Conservation (phyloP, 768 basidiomycete species). For the Leccinum rimulosum region DNA sequence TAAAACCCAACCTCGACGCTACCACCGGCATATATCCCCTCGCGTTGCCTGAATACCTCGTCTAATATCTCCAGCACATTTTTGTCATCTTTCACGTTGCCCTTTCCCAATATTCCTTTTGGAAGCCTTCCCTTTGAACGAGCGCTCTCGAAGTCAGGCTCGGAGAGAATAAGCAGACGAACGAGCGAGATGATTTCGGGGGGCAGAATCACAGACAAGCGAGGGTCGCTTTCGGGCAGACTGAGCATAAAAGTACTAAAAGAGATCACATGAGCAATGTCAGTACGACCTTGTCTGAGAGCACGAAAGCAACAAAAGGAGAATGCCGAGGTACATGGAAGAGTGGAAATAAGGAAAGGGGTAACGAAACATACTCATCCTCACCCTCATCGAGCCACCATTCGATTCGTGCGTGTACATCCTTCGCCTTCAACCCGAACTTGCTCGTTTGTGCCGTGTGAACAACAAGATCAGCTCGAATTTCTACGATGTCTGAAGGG, state of each 20-base stretch:
- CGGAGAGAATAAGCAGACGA: slow-evolving; percentile 56
- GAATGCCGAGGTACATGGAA: background rate
- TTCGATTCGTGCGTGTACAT: slow-evolving; percentile 55
- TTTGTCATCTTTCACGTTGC: slow-evolving; percentile 4
- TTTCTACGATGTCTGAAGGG: slow-evolving; percentile 76
- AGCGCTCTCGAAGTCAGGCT: slow-evolving; percentile 58
- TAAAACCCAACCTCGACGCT: slow-evolving; percentile 40
- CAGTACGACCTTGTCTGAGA: background rate
- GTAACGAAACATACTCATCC: slow-evolving; percentile 66
- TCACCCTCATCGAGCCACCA: slow-evolving; percentile 92
- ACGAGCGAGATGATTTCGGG: slow-evolving; percentile 66
- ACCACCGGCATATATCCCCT: slow-evolving; percentile 38
- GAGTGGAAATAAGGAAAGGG: background rate
- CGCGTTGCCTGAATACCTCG: slow-evolving; percentile 48
- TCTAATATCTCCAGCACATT: slow-evolving; percentile 45
- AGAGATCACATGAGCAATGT: background rate
- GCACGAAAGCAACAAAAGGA: background rate
- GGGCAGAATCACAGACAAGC: slow-evolving; percentile 51
- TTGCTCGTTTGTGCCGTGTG: slow-evolving; percentile 29
- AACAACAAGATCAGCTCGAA: slow-evolving; percentile 70
- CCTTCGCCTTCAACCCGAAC: slow-evolving; percentile 11
- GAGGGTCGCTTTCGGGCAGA: slow-evolving; percentile 40
- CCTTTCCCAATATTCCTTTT: slow-evolving; percentile 49
- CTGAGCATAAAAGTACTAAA: slow-evolving; percentile 12
- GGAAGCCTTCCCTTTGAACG: slow-evolving; percentile 68